Conservation (phyloP, 2,329 filamentous ascomycete genomes). For the Pseudogymnoascus sp. region DNA sequence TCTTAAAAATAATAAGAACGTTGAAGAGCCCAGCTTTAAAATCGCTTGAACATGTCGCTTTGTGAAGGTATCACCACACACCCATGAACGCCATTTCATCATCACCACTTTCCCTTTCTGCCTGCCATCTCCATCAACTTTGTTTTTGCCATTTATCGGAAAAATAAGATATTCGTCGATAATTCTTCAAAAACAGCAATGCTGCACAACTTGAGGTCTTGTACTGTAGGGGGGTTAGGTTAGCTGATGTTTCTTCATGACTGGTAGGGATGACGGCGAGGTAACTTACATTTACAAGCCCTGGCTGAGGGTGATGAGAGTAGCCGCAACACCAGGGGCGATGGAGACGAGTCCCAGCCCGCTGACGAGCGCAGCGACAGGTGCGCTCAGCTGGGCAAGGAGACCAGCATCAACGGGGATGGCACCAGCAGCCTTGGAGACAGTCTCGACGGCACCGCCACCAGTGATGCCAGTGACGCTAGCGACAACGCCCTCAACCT, state of each 20-base stretch:
- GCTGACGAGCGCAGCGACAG: not conserved
- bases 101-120: not conserved
- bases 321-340: not conserved
- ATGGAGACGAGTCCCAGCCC: not conserved
- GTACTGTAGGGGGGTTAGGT: not conserved
- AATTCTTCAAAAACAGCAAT: not conserved
- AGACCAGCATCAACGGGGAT: not conserved
- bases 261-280: not conserved
- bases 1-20: too few species aligned
- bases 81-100: constrained; percentile 1
- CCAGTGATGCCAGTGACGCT: not conserved
- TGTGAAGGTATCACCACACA: not conserved
- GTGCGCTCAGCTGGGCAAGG: not conserved
- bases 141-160: not conserved
- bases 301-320: not conserved
- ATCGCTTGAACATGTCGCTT: not conserved
- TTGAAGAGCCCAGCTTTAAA: not conserved
- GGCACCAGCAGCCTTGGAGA: not conserved
- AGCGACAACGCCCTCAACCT: not conserved
- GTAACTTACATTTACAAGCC: not conserved
- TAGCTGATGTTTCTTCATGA: not conserved
- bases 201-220: not conserved
- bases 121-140: not conserved
- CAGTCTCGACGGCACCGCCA: not conserved
- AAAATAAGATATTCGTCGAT: not conserved